phyloP scores from a whole-genome alignment of 2,329 filamentous ascomycete genomes.

The Kalaharituber pfeilii region DNA sequence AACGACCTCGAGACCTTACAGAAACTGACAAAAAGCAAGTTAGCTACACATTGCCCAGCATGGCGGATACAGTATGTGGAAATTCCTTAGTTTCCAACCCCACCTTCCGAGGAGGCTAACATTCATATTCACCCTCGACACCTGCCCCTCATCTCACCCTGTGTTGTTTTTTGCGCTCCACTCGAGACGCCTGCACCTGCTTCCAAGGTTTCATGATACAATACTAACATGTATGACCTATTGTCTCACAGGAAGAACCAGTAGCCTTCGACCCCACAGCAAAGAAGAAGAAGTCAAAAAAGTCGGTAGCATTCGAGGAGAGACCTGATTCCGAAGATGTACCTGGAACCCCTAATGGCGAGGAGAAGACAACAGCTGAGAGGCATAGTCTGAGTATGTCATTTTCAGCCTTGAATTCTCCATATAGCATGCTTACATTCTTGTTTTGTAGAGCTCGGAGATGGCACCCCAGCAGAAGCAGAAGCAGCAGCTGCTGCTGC shows the following conservation, averaged over 20 bases:
- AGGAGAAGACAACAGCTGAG: slow-evolving; percentile 63
- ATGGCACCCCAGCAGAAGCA: slow-evolving; percentile 27
- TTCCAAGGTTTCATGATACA: not conserved
- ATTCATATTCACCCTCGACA: too few species aligned
- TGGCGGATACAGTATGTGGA: not conserved
- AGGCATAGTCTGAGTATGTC: slow-evolving; percentile 60
- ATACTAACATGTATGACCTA: not conserved
- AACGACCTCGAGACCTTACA: not conserved
- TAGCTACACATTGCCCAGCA: not conserved
- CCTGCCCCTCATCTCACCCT: not conserved
- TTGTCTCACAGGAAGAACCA: slow-evolving; percentile 13
- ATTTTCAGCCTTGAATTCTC: too few species aligned
- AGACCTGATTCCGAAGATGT: slow-evolving; percentile 62
- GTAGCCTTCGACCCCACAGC: slow-evolving; percentile 17
- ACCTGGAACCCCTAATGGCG: slow-evolving; percentile 40
- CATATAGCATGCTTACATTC: slow-evolving; percentile 30
- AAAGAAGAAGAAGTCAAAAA: slow-evolving; percentile 20
- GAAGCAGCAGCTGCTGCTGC: slow-evolving; percentile 26
- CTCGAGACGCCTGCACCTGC: not conserved
- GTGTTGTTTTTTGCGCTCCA: not conserved
- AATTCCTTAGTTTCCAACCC: too few species aligned
- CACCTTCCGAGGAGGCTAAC: too few species aligned
- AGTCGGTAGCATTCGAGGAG: slow-evolving; percentile 26
- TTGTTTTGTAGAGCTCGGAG: slow-evolving; percentile 3
- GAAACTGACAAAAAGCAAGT: not conserved